phyloP scores from a whole-genome alignment of 192 early-diverging fungal genomes.

The Coemansia sp. region DNA sequence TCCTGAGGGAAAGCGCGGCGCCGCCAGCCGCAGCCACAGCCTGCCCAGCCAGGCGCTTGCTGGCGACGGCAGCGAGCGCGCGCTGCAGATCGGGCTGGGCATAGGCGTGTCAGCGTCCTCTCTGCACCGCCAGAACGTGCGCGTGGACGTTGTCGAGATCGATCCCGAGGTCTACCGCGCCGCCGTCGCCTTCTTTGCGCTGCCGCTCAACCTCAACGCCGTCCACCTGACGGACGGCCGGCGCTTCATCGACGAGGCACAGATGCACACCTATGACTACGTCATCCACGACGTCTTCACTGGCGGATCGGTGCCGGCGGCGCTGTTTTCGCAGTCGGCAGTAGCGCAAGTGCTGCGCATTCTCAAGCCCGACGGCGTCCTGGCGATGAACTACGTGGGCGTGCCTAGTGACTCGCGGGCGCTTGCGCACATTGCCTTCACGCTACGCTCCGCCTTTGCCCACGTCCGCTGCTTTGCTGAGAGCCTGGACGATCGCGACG shows the following conservation, averaged over 20 bases:
- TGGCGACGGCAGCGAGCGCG: constrained; percentile 42
- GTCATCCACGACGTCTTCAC: constrained; percentile 95
- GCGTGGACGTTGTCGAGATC: constrained; percentile 83
- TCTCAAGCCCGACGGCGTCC: constrained; percentile 73
- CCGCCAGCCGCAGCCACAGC: neutral
- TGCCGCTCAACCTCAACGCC: constrained; percentile 57
- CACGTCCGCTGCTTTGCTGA: constrained; percentile 73
- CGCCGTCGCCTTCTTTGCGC: constrained; percentile 70
- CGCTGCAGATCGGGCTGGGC: constrained; percentile 74
- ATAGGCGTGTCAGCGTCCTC: constrained; percentile 75
- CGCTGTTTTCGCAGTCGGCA: constrained; percentile 76
- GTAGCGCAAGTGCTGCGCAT: constrained; percentile 65
- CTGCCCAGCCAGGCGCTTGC: constrained; percentile 7
- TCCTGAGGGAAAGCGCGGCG: constrained; percentile 12
- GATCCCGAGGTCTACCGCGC: constrained; percentile 74
- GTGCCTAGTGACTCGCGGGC: constrained; percentile 54
- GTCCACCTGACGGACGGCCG: constrained; percentile 78
- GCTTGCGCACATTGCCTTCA: constrained; percentile 64
- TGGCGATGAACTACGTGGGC: constrained; percentile 89
- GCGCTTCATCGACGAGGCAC: constrained; percentile 65
- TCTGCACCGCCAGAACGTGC: constrained; percentile 60
- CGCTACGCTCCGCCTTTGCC: constrained; percentile 67
- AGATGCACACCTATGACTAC: constrained; percentile 69
- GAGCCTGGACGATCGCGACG: constrained; percentile 39
- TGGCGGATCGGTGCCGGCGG: constrained; percentile 75